A percentile compares a stretch with the other conserved stretches of the same genome.
Evolutionary conservation across 148 eudicot species (phyloP).

Genomic region (Spergularia bocconei): DNA sequence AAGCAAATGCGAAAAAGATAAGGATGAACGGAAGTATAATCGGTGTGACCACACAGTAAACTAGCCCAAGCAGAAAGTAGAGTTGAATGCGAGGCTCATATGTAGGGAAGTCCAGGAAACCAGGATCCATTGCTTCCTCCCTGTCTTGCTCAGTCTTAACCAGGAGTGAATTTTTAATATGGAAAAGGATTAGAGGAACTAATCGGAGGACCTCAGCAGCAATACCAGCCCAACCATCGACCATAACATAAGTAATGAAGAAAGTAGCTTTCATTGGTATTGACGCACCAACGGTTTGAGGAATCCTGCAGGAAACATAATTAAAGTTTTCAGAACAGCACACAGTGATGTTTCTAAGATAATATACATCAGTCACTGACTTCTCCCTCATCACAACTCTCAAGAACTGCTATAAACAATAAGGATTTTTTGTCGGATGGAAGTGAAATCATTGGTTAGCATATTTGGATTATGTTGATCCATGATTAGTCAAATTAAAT

Average conservation of each 20-base stretch:
- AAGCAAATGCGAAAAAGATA: constrained; percentile 59
- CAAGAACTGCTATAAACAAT: too few relatives aligned
- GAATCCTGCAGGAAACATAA: constrained; percentile 40
- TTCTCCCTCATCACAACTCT: too few relatives aligned
- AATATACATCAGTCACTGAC: too few relatives aligned
- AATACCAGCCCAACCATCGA: constrained; percentile 71
- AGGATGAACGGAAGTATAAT: constrained; percentile 64
- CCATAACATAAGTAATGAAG: constrained; percentile 64
- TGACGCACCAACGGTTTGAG: constrained; percentile 56
- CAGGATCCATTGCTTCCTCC: constrained; percentile 69
- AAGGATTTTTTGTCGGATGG: too few relatives aligned
- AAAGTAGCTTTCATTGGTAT: constrained; percentile 74
- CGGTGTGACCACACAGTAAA: constrained; percentile 49
- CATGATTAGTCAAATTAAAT: too few relatives aligned
- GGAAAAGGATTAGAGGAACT: constrained; percentile 47
- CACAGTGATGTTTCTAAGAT: background rate
- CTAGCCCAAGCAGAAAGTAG: constrained; percentile 64
- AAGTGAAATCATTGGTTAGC: too few relatives aligned
- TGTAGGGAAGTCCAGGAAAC: constrained; percentile 42
- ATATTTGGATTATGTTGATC: too few relatives aligned
- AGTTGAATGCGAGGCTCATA: constrained; percentile 68
- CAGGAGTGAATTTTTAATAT: constrained; percentile 50
- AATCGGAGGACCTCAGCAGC: constrained; percentile 61
- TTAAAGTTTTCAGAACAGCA: constrained; percentile 2
- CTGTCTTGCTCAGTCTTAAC: constrained; percentile 63